Evolutionary conservation across 2,329 filamentous ascomycete species (phyloP).

Genomic region (Colletotrichum sp.): DNA sequence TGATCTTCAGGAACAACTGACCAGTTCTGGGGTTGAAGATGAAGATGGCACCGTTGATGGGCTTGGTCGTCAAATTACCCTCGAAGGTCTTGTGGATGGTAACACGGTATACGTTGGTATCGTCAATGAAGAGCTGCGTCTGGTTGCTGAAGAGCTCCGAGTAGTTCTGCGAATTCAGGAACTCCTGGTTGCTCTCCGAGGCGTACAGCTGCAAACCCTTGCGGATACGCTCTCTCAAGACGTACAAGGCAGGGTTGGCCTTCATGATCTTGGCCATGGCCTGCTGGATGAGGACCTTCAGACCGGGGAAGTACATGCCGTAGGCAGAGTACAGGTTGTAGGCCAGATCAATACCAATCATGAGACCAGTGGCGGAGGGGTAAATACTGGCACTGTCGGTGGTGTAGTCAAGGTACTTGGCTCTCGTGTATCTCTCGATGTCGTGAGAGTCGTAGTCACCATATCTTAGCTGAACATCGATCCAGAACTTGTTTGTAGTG

Average conservation of each 20-base stretch:
- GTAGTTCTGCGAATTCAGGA: conserved; percentile 99
- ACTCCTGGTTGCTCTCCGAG: conserved; percentile 98
- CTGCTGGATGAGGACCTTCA: conserved; percentile 95
- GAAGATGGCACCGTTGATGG: conserved; percentile 99
- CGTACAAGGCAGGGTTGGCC: conserved; percentile 95
- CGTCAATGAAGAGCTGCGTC: conserved; percentile 98
- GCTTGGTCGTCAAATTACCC: conserved; percentile 98
- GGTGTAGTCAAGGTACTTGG: conserved; percentile 98
- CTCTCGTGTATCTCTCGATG: conserved; percentile 95
- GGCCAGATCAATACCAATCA: conserved; percentile 96
- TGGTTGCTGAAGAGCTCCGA: conserved; percentile 99
- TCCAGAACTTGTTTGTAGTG: conserved; percentile 99
- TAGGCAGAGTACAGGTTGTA: conserved; percentile 99
- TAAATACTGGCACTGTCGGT: conserved; percentile 99
- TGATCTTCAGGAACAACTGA: conserved; percentile 98
- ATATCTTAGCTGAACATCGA: conserved; percentile 95
- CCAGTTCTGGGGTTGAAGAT: conserved; percentile 99
- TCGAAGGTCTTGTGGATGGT: conserved; percentile 99
- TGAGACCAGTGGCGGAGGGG: conserved; percentile 92
- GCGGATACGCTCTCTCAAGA: conserved; percentile 94
- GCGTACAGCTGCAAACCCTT: conserved; percentile 98
- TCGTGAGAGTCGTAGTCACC: conserved; percentile 99
- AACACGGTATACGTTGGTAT: conserved; percentile 98
- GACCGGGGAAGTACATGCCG: conserved; percentile 96
- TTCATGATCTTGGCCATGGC: conserved; percentile 99